Base-by-base conservation (phyloP, 805 yeast species). In the Teunomyces tritomae region DNA sequence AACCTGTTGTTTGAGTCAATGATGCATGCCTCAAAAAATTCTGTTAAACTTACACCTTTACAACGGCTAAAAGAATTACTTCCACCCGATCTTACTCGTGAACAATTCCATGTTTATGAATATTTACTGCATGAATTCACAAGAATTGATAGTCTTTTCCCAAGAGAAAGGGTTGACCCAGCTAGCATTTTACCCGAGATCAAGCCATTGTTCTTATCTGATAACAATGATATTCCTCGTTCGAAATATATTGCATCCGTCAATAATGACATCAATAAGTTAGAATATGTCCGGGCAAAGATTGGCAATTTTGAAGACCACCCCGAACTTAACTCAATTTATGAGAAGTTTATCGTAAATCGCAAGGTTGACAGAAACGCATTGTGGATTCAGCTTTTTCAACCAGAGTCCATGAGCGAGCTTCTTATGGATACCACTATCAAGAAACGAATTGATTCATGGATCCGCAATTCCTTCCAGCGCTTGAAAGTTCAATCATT, bases 321-420 rank as follows among this genome's bases (percentile, higher is more conserved):
- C 26, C 51, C 57, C 8, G 50, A 34, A 26, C 39, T 56, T 10
- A 33, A 36, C 17, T 48, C 56, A 8, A 44, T 59, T 3, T 49
- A 41, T 28, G 48, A 50, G 2, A 47, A 46, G 13, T 53, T 51
- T 30, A 47, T 52, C 10, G 3, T 40, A 26, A 40, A 40, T 7
- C 20, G 28, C 8, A 40, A 29, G 10, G 32, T 30, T 6, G 20
- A 42, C 20, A 17, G 17, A 20, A 42, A n/a, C 24, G 35, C 45
- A n/a, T 29, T 63, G n/a, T 77, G 79, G 80, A 65, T 71, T 48
- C 77, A 74, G 52, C 55, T 63, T n/a, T 78, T 77, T 53, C 65
- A 63, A 45, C 83, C 84, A 2, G 50, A 49, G 2, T 39, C 52
- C 1, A 59, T 67, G 24, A 50, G 55, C 1, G 68, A 73, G 6